These are phyloP conservation scores for Eimeria sp. DNA, from an alignment of 169 alveolate genomes.

Conservation along the genomic window DNA sequence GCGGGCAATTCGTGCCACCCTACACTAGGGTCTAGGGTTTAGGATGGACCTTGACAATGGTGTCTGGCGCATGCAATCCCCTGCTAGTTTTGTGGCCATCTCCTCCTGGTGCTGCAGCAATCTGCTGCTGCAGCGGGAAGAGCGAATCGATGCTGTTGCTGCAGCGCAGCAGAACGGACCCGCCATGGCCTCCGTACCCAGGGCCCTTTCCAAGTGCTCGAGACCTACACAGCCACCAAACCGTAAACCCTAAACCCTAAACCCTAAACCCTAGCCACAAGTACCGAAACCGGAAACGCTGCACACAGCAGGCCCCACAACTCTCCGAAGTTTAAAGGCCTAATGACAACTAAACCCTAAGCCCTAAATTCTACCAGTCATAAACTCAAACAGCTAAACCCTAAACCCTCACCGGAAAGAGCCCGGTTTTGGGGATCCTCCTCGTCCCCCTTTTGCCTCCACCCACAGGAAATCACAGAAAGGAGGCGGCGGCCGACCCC, in stretches of 20 bases:
- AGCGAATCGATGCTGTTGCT: slow-evolving; percentile 14
- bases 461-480: slow-evolving; percentile 83
- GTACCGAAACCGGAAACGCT: neutral
- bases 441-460: slow-evolving; percentile 74
- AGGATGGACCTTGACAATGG: slow-evolving; percentile 20
- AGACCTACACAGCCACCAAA: neutral
- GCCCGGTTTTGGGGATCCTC: slow-evolving; percentile 70
- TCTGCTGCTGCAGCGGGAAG: neutral
- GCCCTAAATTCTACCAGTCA: neutral
- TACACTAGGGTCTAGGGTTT: neutral
- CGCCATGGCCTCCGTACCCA: slow-evolving; percentile 85
- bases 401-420: slow-evolving; percentile 73
- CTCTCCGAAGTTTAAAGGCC: too few relatives aligned
- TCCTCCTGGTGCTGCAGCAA: slow-evolving; percentile 57
- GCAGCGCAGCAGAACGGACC: slow-evolving; percentile 67
- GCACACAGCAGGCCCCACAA: neutral
- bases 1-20: too few relatives aligned
- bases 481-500: slow-evolving; percentile 62
- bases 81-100: slow-evolving; percentile 72
- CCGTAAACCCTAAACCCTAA: slow-evolving; percentile 3
- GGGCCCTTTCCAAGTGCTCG: slow-evolving; percentile 70
- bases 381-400: neutral
- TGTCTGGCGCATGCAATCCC: slow-evolving; percentile 72
- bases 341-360: neutral
- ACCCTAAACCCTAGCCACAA: neutral